Conservation (phyloP, 1,284 basidiomycete species). For the Ceratobasidium theobromae region DNA sequence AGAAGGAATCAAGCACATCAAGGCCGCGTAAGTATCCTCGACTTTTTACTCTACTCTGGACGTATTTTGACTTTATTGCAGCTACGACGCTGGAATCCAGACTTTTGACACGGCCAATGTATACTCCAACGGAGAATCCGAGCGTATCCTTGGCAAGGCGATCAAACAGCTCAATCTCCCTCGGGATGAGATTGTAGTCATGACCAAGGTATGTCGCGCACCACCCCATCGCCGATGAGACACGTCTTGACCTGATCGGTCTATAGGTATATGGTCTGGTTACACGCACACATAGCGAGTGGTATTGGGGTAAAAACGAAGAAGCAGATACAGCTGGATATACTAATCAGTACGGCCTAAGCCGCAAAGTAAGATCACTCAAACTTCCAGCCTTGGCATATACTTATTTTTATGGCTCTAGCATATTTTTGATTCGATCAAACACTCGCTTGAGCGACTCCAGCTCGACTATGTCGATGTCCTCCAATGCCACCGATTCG, state of each 20-base stretch:
- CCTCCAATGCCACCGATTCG: slow-evolving; percentile 36
- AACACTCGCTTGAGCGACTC: slow-evolving; percentile 33
- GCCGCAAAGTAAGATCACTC: slow-evolving; percentile 40
- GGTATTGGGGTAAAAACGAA: not conserved
- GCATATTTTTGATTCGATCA: slow-evolving; percentile 37
- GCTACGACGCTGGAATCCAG: slow-evolving; percentile 50
- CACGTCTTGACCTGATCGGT: not conserved
- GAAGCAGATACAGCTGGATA: slow-evolving; percentile 37
- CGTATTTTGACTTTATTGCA: slow-evolving; percentile 1
- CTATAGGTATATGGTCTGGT: not conserved
- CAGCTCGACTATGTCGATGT: slow-evolving; percentile 38
- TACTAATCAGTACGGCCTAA: slow-evolving; percentile 45
- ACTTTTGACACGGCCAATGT: slow-evolving; percentile 56
- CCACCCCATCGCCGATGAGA: not conserved
- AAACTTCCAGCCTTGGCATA: slow-evolving; percentile 19
- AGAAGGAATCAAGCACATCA: not conserved
- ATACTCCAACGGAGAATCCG: slow-evolving; percentile 33
- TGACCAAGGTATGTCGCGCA: slow-evolving; percentile 38
- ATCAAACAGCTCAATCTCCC: slow-evolving; percentile 37
- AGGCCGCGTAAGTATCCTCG: not conserved
- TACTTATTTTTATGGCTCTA: slow-evolving; percentile 38
- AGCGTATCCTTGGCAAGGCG: slow-evolving; percentile 39
- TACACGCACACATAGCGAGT: not conserved
- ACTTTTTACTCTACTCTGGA: not conserved
- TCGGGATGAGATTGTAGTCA: slow-evolving; percentile 36